Percentiles rank a stretch among this genome's conserved stretches.
These are phyloP conservation scores for Paecilomyces variotii DNA, from an alignment of 2,329 filamentous ascomycete species.

Conservation along the genomic window DNA sequence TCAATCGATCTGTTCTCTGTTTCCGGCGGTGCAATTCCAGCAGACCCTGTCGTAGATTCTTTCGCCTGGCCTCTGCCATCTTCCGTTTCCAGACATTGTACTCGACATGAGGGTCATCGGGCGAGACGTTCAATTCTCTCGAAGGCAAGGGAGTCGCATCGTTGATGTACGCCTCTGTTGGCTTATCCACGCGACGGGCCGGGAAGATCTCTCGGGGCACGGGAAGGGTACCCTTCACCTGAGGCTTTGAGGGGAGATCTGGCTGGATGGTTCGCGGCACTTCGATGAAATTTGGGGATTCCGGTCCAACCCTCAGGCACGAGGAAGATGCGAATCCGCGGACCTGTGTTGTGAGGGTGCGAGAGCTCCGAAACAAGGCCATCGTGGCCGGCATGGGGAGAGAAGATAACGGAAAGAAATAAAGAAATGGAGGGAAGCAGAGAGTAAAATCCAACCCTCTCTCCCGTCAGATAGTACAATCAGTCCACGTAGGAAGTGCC, in stretches of 20 bases:
- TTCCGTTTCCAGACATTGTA: slow-evolving; percentile 59
- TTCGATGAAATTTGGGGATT: slow-evolving; percentile 81
- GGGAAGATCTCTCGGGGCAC: slow-evolving; percentile 75
- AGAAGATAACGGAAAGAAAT: not conserved
- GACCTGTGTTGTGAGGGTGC: slow-evolving; percentile 28
- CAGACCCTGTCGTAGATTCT: slow-evolving; percentile 65
- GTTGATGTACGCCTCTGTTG: slow-evolving; percentile 52
- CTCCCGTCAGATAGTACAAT: not conserved
- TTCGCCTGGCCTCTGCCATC: slow-evolving; percentile 64
- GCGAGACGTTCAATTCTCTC: slow-evolving; percentile 21
- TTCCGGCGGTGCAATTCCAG: slow-evolving; percentile 62
- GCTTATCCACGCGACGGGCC: slow-evolving; percentile 52
- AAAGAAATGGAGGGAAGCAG: not conserved
- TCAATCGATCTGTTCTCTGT: slow-evolving; percentile 30
- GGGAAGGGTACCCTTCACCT: slow-evolving; percentile 70
- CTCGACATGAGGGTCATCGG: slow-evolving; percentile 37
- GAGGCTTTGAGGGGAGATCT: slow-evolving; percentile 40
- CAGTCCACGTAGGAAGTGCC: not conserved
- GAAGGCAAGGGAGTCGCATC: slow-evolving; percentile 50
- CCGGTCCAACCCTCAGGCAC: slow-evolving; percentile 47
- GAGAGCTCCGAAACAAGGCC: slow-evolving; percentile 30
- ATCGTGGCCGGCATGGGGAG: slow-evolving; percentile 14
- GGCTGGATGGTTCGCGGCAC: slow-evolving; percentile 71
- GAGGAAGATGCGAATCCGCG: slow-evolving; percentile 33
- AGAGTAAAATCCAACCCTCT: not conserved